Evolutionary conservation across 495 filamentous ascomycete species (phyloP), one percentile per base, ranked within the genome.

Genomic region (Oleoguttula mirabilis): DNA sequence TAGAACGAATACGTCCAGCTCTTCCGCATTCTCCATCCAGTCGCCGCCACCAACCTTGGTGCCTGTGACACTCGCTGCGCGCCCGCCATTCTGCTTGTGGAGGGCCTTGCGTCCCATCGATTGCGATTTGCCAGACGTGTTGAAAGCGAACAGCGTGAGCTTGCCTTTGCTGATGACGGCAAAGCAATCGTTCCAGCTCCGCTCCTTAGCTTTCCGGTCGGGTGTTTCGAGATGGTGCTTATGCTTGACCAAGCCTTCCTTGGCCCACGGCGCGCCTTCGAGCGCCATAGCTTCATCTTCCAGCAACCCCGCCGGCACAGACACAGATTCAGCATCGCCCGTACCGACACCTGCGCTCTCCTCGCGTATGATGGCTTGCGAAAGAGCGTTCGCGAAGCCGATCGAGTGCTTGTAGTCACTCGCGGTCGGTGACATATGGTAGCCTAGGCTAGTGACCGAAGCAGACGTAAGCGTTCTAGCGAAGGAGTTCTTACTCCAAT

Each of bases 141-240:
- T 72, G 67, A 99, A 99, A 0, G 85, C 88, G 61, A 99, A 99
- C 3, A 99, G 69, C 24, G 84, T 85, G 70, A 99, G 76, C 63
- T 79, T 85, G n/a, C 90, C 90, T 52, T 90, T 92, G 49, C 94
- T 84, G 45, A 99, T 82, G 28, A 99, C 90, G n/a, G 88, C 92
- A 58, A 99, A 99, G 39, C 85, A 85, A 49, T 96, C 88, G 39
- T 71, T 79, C 90, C 90, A 99, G 41, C 82, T 85, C 20, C 88
- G 73, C 55, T 94, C 85, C 60, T 87, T 94, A 39, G 88, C 82
- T 52, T 81, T 79, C 68, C 90, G 94, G 48, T 90, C 87, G 32
- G 80, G 68, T 5, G 81, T 73, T 55, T 95, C 88, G 12, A 95
- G 70, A 56, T 95, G 88, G 58, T 94, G 90, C 61, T 96, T 96